Evolutionary conservation across 108 stramenopile species (phyloP).

Genomic region (Nitzschia palea): DNA sequence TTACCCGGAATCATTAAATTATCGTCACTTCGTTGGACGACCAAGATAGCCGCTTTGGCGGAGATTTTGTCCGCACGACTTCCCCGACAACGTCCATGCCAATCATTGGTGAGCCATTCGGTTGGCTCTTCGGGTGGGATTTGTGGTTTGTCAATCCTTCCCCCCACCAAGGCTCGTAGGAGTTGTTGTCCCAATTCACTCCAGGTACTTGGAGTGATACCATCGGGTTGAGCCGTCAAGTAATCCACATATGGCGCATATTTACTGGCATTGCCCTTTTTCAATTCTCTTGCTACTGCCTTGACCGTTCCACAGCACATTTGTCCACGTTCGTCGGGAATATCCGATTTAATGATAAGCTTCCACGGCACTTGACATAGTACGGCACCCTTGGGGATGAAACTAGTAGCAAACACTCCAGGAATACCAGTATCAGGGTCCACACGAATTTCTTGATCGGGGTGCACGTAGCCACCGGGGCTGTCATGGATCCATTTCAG

Average conservation of each 20-base stretch:
- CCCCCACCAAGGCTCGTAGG: constrained; percentile 16
- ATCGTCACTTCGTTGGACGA: constrained; percentile 52
- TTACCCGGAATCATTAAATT: constrained; percentile 49
- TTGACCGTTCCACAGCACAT: constrained; percentile 34
- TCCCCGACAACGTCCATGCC: constrained; percentile 38
- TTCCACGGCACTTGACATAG: constrained; percentile 31
- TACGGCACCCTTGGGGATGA: constrained; percentile 22
- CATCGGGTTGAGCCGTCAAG: constrained; percentile 35
- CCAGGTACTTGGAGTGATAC: constrained; percentile 47
- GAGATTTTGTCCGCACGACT: constrained; percentile 18
- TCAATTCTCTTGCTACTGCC: constrained; percentile 24
- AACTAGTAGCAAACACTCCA: constrained; percentile 36
- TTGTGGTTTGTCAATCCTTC: not conserved
- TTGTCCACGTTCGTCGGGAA: constrained; percentile 9
- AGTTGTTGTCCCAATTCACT: constrained; percentile 41
- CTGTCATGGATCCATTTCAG: constrained; percentile 24
- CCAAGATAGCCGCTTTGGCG: constrained; percentile 47
- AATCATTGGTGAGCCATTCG: constrained; percentile 24
- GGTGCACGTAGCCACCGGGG: constrained; percentile 21
- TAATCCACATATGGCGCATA: constrained; percentile 76
- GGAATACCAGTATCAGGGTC: not conserved
- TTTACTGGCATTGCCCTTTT: constrained; percentile 13
- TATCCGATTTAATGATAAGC: constrained; percentile 9
- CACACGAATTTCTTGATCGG: constrained; percentile 27
- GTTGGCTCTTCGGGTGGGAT: constrained; percentile 20